These are phyloP conservation scores for Trichosporon inkin DNA, from an alignment of 1,284 basidiomycete species.

Conservation along the genomic window DNA sequence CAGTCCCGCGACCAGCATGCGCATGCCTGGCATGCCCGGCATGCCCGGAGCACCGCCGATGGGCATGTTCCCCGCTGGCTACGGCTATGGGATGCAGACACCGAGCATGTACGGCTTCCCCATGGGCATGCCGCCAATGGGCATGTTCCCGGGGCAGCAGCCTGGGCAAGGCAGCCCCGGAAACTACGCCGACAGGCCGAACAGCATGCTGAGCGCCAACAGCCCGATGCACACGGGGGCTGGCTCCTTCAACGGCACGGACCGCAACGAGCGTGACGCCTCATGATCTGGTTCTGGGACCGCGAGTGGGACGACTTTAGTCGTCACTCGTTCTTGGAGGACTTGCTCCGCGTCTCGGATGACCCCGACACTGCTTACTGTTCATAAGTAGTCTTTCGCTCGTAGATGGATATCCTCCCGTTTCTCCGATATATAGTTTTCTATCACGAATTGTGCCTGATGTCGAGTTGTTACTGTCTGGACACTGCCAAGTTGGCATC, in stretches of 20 bases:
- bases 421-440: background rate
- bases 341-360: too few relatives aligned
- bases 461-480: background rate
- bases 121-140: slow-evolving; percentile 7
- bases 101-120: slow-evolving; percentile 25
- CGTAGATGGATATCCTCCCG: background rate
- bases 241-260: slow-evolving; percentile 8
- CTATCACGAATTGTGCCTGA: background rate
- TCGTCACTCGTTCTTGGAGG: too few relatives aligned
- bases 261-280: slow-evolving; percentile 18
- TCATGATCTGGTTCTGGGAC: background rate
- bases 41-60: background rate
- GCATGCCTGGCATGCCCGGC: slow-evolving; percentile 14
- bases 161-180: background rate
- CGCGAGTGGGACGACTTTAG: too few relatives aligned
- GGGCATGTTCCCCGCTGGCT: slow-evolving; percentile 3
- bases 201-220: background rate
- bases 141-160: background rate
- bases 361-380: too few relatives aligned
- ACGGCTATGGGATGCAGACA: slow-evolving; percentile 16
- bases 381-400: too few relatives aligned
- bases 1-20: slow-evolving; percentile 14
- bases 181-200: background rate
- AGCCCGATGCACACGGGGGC: background rate
- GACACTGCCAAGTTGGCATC: background rate